A percentile compares a stretch with the other conserved stretches of the same genome.
Conservation (phyloP, 2,329 filamentous ascomycete genomes). For the Fusarium miscanthi region DNA sequence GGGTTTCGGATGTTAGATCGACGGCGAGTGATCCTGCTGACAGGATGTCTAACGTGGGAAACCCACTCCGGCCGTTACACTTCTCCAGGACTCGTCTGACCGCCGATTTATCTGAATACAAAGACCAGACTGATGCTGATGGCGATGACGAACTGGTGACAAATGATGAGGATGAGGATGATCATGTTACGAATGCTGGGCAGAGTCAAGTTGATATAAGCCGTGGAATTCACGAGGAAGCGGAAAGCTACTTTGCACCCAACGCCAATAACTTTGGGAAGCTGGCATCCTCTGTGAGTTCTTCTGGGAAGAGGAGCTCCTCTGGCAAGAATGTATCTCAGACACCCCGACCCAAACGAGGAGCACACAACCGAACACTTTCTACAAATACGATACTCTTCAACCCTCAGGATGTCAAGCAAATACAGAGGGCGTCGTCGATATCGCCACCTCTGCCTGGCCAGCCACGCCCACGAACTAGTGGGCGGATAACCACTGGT, state of each 20-base stretch:
- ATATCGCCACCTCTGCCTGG: constrained; percentile 53
- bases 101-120: constrained; percentile 53
- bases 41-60: constrained; percentile 65
- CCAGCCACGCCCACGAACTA: constrained; percentile 53
- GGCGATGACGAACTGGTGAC: constrained; percentile 91
- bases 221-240: constrained; percentile 47
- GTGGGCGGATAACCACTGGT: constrained; percentile 46
- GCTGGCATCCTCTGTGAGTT: constrained; percentile 50
- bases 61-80: constrained; percentile 39
- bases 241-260: constrained; percentile 67
- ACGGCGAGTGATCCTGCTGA: constrained; percentile 73
- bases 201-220: constrained; percentile 47
- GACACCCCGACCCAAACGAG: constrained; percentile 52
- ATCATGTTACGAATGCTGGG: constrained; percentile 59
- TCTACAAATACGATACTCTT: constrained; percentile 89
- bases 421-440: constrained; percentile 55
- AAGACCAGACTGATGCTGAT: constrained; percentile 81
- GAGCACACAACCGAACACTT: constrained; percentile 75
- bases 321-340: constrained; percentile 45
- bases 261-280: constrained; percentile 56
- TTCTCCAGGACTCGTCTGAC: constrained; percentile 55
- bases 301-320: constrained; percentile 47
- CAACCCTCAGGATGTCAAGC: constrained; percentile 69
- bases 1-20: constrained; percentile 68
- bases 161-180: constrained; percentile 77